Percentiles rank a stretch among this genome's conserved stretches.
Evolutionary conservation across 805 yeast species (phyloP).

Genomic region (Ogataea wickerhamii): DNA sequence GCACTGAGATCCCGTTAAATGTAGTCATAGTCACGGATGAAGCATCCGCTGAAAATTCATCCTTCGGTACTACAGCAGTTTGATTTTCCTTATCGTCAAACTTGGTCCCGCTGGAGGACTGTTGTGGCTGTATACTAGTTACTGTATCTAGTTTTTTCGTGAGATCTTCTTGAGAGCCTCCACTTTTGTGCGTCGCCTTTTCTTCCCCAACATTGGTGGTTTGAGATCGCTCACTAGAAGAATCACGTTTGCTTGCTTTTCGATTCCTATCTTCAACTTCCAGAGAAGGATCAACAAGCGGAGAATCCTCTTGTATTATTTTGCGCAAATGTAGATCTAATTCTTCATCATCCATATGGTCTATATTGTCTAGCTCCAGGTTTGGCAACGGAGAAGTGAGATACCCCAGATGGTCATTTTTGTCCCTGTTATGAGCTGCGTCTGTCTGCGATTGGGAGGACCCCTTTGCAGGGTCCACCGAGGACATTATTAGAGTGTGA

Average conservation of each 20-base stretch:
- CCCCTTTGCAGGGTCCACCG: not conserved
- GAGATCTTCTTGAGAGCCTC: constrained; percentile 1
- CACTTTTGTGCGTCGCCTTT: not conserved
- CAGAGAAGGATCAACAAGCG: constrained; percentile 2
- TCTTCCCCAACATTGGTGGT: constrained; percentile 1
- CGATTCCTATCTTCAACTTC: constrained; percentile 2
- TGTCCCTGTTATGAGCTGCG: not conserved
- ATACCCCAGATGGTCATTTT: constrained; percentile 19
- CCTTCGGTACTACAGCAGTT: constrained; percentile 3
- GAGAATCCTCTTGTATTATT: constrained; percentile 18
- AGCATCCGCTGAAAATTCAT: constrained; percentile 6
- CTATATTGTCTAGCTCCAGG: constrained; percentile 25
- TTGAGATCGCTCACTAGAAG: not conserved
- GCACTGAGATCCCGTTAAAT: constrained; percentile 33
- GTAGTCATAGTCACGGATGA: constrained; percentile 16
- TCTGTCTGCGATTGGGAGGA: not conserved
- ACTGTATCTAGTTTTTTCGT: not conserved
- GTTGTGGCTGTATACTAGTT: not conserved
- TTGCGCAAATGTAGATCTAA: constrained; percentile 28
- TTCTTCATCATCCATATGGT: constrained; percentile 27
- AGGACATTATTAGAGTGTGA: too few species aligned
- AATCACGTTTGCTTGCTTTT: not conserved
- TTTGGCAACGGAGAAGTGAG: constrained; percentile 24
- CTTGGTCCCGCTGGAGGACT: not conserved
- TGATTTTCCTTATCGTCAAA: constrained; percentile 10